Evolutionary conservation across 2,329 filamentous ascomycete species (phyloP).

Genomic region (Botryotinia globosa): DNA sequence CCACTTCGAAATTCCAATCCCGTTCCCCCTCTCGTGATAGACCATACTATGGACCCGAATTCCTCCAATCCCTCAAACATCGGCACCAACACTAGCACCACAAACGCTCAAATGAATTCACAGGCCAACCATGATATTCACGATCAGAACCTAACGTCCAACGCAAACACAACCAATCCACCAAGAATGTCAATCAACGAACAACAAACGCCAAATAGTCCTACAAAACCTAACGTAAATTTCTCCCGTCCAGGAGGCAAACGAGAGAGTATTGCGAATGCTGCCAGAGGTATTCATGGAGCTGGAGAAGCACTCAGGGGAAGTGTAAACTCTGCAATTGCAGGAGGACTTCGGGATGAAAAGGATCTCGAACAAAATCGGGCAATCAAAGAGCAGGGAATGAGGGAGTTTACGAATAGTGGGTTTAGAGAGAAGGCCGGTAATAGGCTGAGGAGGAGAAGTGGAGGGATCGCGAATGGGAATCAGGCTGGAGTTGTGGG

Average conservation of each 20-base stretch:
- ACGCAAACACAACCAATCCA: neutral
- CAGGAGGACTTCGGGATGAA: constrained; percentile 14
- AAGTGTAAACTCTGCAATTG: constrained; percentile 14
- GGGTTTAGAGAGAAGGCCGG: constrained; percentile 96
- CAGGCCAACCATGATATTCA: neutral
- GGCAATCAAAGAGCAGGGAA: constrained; percentile 14
- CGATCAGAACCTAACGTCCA: neutral
- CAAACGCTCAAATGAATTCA: neutral
- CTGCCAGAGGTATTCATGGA: constrained; percentile 18
- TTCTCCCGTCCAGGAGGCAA: constrained; percentile 17
- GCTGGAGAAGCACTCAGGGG: constrained; percentile 17
- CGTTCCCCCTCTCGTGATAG: constrained; percentile 4
- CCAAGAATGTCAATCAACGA: constrained; percentile 6
- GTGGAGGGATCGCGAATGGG: neutral
- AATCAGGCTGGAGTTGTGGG: neutral
- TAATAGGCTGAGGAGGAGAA: constrained; percentile 51
- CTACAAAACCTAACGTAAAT: neutral
- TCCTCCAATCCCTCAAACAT: neutral
- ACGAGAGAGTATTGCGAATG: neutral
- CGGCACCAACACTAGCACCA: neutral
- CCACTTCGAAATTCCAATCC: constrained; percentile 18
- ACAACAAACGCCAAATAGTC: neutral
- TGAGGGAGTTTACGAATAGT: constrained; percentile 43
- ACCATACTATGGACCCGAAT: neutral
- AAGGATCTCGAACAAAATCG: constrained; percentile 10